These are phyloP conservation scores for Tulasnella sp. DNA, from an alignment of 768 basidiomycete genomes.

Conservation along the genomic window DNA sequence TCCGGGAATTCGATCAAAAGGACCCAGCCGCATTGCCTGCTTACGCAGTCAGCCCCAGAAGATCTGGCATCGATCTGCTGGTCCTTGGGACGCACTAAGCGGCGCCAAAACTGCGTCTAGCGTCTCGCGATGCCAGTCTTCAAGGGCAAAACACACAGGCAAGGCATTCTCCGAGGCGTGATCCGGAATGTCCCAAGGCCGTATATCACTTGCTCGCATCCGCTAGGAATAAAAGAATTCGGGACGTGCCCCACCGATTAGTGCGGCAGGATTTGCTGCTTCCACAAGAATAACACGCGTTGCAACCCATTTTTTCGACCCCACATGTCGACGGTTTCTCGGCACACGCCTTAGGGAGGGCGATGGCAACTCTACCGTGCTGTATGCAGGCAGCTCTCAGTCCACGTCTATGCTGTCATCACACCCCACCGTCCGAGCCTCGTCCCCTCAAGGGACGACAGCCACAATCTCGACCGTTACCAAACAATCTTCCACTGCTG, in stretches of 20 bases:
- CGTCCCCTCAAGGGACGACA: conserved; percentile 23
- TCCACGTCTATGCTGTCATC: conserved; percentile 23
- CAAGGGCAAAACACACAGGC: conserved; percentile 16
- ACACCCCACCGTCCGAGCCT: conserved; percentile 25
- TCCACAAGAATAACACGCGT: conserved; percentile 23
- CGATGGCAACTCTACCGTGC: conserved; percentile 26
- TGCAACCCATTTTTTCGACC: conserved; percentile 26
- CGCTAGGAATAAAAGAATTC: conserved; percentile 6
- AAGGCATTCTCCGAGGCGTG: conserved; percentile 18
- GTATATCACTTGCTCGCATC: conserved; percentile 14
- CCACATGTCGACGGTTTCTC: conserved; percentile 25
- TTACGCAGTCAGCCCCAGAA: conserved; percentile 10
- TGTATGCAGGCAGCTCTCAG: conserved; percentile 20
- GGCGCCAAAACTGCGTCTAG: conserved; percentile 4
- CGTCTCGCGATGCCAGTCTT: not conserved
- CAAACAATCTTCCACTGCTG: conserved; percentile 24
- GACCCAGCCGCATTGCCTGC: conserved; percentile 5
- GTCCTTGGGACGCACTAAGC: conserved; percentile 2
- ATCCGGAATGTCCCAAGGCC: conserved; percentile 18
- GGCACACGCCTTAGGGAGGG: conserved; percentile 21
- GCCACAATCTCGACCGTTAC: conserved; percentile 23
- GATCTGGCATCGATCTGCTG: conserved; percentile 10
- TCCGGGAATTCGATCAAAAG: conserved; percentile 12
- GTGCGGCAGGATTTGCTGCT: conserved; percentile 15
- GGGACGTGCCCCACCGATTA: conserved; percentile 19